Evolutionary conservation across 371 early-diverging fungal genomes (phyloP), one percentile per base, ranked within the genome.

Genomic region (Thermomucor indicae-seudaticae): DNA sequence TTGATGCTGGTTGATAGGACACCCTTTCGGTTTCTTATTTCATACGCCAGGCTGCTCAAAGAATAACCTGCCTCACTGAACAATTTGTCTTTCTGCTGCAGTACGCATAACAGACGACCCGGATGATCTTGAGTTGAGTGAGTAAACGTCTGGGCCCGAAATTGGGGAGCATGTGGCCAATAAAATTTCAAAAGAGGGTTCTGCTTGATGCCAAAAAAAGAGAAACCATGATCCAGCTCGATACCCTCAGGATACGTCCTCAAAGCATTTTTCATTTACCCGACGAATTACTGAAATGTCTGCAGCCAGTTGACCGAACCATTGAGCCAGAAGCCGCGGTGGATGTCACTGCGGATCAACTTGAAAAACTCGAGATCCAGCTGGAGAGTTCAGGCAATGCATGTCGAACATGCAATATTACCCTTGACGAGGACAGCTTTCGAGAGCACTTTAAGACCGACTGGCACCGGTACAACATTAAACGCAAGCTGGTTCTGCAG

Each of bases 381-480:
- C 37, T 16, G 10, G 3, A 3, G 4, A 37, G 5, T 37, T 19
- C 37, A 37, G 37, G 10, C 37, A 11, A 40, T 29, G 43, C 27
- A 17, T 93, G 93, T 54, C 73, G 84, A 23, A 80, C 91, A 7
- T 98, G 98, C 71, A 88, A 92, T 49, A 86, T 91, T 8, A 84
- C 85, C 6, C 96, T 98, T 69, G 66, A 78, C 49, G 62, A 83
- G 2, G 27, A 32, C 0, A 62, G 66, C 16, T 86, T 94, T 7
- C 90, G 91, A 31, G 72, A 83, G 42, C 97, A 96, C 68, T 93
- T 93, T 69, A 82, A 85, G 8, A 85, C 89, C 10, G 97, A 98
- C 72, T 98, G 97, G 97, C 99, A 60, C 52, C 61, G 61, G 19
- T 98, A 97, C 78, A 98, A 98, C 67, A 78, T 97, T 25, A 96